These are phyloP conservation scores for Metschnikowia kunwiensis DNA, from an alignment of 805 yeast species.

Conservation along the genomic window DNA sequence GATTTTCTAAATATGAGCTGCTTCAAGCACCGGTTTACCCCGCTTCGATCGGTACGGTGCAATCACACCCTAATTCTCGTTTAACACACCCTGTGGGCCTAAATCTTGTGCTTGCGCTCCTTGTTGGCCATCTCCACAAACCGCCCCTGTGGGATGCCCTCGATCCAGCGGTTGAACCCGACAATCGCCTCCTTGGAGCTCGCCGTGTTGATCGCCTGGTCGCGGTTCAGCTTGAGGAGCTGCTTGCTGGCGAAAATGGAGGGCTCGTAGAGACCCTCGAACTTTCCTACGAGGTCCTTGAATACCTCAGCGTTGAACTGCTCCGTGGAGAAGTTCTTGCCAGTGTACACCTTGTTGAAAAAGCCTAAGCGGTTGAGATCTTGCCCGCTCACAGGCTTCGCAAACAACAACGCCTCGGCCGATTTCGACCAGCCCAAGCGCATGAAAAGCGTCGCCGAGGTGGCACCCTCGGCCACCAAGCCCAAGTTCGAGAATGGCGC, in stretches of 20 bases:
- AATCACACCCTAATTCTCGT: no score
- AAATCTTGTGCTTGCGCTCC: conserved; percentile 61
- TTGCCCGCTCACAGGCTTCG: conserved; percentile 60
- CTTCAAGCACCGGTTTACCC: no score
- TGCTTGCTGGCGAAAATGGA: conserved; percentile 47
- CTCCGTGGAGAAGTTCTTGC: conserved; percentile 32
- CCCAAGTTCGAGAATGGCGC: conserved; percentile 83
- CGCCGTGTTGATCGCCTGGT: conserved; percentile 43
- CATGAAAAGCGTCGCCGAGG: conserved; percentile 62
- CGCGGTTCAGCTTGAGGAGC: conserved; percentile 40
- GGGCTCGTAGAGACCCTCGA: conserved; percentile 45
- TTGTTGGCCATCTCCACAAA: conserved; percentile 55
- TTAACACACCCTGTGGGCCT: no score
- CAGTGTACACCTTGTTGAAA: conserved; percentile 53
- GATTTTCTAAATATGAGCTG: no score
- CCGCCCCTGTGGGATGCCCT: conserved; percentile 69
- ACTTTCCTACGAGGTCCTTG: conserved; percentile 30
- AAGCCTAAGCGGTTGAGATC: conserved; percentile 58
- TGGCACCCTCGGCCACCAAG: conserved; percentile 77
- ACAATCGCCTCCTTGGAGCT: conserved; percentile 63
- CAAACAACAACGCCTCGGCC: conserved; percentile 67
- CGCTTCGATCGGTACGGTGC: no score
- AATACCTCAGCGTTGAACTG: conserved; percentile 43
- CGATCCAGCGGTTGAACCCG: conserved; percentile 69
- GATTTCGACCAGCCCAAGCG: conserved; percentile 73